Conservation (phyloP, 805 yeast species). For the Kockiozyma suomiensis region DNA sequence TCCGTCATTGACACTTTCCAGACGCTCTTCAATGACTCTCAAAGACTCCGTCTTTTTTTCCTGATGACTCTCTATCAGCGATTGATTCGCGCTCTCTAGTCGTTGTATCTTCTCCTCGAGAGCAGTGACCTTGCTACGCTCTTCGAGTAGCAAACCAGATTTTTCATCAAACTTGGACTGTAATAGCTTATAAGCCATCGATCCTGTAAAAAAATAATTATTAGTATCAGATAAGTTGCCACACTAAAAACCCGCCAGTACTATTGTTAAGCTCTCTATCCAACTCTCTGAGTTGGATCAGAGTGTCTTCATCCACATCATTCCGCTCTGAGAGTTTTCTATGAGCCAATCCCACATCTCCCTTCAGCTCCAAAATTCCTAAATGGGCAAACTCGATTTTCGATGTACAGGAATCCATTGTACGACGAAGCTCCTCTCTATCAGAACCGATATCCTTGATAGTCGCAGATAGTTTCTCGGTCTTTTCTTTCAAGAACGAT, state of each 20-base stretch:
- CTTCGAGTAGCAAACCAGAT: constrained; percentile 26
- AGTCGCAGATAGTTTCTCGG: neutral
- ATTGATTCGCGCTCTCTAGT: neutral
- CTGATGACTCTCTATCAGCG: neutral
- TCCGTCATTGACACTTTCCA: neutral
- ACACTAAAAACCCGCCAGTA: neutral
- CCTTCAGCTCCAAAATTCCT: constrained; percentile 15
- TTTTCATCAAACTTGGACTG: constrained; percentile 27
- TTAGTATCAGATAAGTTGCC: neutral
- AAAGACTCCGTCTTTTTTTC: neutral
- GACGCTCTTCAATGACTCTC: constrained; percentile 8
- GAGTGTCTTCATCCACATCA: neutral
- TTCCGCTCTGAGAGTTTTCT: neutral
- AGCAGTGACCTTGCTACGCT: constrained; percentile 24
- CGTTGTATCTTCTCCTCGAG: constrained; percentile 22
- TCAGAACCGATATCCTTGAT: constrained; percentile 8
- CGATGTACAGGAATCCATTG: constrained; percentile 20
- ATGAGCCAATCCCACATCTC: constrained; percentile 10
- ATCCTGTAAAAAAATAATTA: constrained; percentile 1
- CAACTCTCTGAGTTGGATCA: constrained; percentile 6
- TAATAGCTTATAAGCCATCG: constrained; percentile 19
- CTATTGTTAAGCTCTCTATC: constrained; percentile 17
- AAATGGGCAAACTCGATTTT: constrained; percentile 13
- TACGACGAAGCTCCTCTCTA: constrained; percentile 16
- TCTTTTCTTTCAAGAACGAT: constrained; percentile 5